Evolutionary conservation across 257 asterid genomes (phyloP), one percentile per base, ranked within the genome.

Genomic region (Paulownia fortunei): DNA sequence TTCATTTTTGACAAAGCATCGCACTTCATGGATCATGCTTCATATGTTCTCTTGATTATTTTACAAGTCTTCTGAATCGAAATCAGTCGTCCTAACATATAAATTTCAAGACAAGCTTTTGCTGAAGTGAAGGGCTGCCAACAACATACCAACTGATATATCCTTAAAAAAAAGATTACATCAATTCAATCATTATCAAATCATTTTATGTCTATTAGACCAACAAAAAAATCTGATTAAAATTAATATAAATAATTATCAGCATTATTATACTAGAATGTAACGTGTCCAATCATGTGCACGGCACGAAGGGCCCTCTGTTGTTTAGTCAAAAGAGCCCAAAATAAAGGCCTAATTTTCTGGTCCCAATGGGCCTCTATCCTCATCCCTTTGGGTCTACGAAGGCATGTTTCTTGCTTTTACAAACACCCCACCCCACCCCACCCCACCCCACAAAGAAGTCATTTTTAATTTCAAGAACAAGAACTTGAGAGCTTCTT

Each of bases 351-450:
- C 66, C 59, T 34, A 34, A 37, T 21, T 24, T n/a, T 60, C 39
- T 10, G 80, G 12, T 63, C 26, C 4, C 21, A 13, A 26, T 62
- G 73, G 73, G 55, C 71, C 27, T n/a, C 1, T 62, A 23, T 5
- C 76, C 71, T 73, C 77, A 62, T 79, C 82, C 77, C 84, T 83
- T 79, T 54, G 51, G 73, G 21, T 70, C 76, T 78, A 76, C 69
- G 54, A 58, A 34, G 82, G 59, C 86, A 68, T 26, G 59, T 82
- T 78, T 78, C 82, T 70, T 82, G 82, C 86, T 58, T 58, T 66
- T 18, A 51, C 78, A 76, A 68, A 46, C 49, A 80, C 75, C 21
- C 7, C 39, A 12, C 34, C n/a, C n/a, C n/a, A n/a, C 16, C 6
- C 24, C 6, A 49, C 5, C n/a, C 60, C 54, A 8, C 69, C 24